A percentile compares a stretch with the other conserved stretches of the same genome.
Evolutionary conservation across 1,139 yeast species (phyloP).

Genomic region (Oligophagozyma castellii): DNA sequence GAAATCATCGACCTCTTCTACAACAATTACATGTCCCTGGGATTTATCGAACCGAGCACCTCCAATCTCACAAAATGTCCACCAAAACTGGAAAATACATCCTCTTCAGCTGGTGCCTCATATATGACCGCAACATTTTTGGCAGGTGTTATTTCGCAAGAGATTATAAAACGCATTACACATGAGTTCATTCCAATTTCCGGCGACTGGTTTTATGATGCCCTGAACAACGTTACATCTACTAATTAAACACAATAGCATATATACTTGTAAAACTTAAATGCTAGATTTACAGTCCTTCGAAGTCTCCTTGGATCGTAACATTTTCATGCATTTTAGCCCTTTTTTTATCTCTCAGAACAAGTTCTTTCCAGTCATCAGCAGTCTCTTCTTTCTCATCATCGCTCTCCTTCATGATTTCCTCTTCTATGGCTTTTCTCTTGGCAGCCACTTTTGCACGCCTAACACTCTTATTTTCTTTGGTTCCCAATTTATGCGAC

Average conservation of each 20-base stretch:
- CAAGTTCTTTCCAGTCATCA: slow-evolving; percentile 82
- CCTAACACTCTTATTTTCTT: slow-evolving; percentile 50
- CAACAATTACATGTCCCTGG: too few relatives aligned
- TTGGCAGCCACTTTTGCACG: slow-evolving; percentile 49
- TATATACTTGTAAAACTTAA: slow-evolving; percentile 12
- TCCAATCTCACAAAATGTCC: too few relatives aligned
- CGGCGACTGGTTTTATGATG: slow-evolving; percentile 56
- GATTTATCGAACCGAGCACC: too few relatives aligned
- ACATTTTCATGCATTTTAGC: slow-evolving; percentile 8
- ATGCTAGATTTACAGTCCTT: slow-evolving; percentile 40
- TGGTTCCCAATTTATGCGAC: slow-evolving; percentile 57
- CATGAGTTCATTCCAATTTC: slow-evolving; percentile 64
- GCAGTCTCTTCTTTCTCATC: slow-evolving; percentile 33
- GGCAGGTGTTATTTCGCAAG: slow-evolving; percentile 76
- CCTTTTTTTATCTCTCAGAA: slow-evolving; percentile 41
- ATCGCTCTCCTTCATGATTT: slow-evolving; percentile 18
- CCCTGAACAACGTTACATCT: slow-evolving; percentile 36
- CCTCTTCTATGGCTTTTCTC: slow-evolving; percentile 49
- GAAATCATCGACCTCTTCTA: too few relatives aligned
- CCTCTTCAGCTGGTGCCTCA: too few relatives aligned
- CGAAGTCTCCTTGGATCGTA: slow-evolving; percentile 51
- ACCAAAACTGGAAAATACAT: too few relatives aligned
- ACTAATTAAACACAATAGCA: not conserved
- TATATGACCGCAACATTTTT: slow-evolving; percentile 25
- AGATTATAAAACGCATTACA: slow-evolving; percentile 50